Conservation (phyloP, 371 early-diverging fungal genomes). For the Apophysomyces ossiformis region DNA sequence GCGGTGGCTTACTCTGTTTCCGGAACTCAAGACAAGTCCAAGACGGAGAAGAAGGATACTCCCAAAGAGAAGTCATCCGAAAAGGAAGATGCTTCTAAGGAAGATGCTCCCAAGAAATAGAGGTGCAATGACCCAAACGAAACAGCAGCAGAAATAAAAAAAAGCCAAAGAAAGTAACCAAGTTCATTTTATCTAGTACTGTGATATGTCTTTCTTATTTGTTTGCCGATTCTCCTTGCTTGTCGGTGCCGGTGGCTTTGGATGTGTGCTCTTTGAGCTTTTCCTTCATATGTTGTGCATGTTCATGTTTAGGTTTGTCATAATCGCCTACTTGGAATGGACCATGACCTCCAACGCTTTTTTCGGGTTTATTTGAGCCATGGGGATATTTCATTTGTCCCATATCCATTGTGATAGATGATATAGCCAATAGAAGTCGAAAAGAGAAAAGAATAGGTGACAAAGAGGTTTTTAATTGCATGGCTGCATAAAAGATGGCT, state of each 20-base stretch:
- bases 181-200: neutral
- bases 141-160: too few species aligned
- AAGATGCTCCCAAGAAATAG: slow-evolving; percentile 2
- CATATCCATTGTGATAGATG: slow-evolving; percentile 38
- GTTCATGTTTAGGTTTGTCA: slow-evolving; percentile 23
- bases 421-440: neutral
- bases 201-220: slow-evolving; percentile 3
- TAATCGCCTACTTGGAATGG: slow-evolving; percentile 48
- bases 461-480: neutral
- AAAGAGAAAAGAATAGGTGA: neutral
- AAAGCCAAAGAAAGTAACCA: neutral
- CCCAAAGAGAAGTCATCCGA: slow-evolving; percentile 18
- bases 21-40: slow-evolving; percentile 12
- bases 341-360: slow-evolving; percentile 19
- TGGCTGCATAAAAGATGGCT: too few species aligned
- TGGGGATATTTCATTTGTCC: slow-evolving; percentile 43
- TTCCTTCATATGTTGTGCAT: slow-evolving; percentile 1
- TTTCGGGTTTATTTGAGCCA: slow-evolving; percentile 19
- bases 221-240: slow-evolving; percentile 1
- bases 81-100: slow-evolving; percentile 23
- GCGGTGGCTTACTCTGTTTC: slow-evolving; percentile 18
- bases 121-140: neutral
- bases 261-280: slow-evolving; percentile 1
- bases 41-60: slow-evolving; percentile 23
- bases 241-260: neutral